Base-by-base conservation (phyloP, 139 green algal species). In the Volvox africanus region DNA sequence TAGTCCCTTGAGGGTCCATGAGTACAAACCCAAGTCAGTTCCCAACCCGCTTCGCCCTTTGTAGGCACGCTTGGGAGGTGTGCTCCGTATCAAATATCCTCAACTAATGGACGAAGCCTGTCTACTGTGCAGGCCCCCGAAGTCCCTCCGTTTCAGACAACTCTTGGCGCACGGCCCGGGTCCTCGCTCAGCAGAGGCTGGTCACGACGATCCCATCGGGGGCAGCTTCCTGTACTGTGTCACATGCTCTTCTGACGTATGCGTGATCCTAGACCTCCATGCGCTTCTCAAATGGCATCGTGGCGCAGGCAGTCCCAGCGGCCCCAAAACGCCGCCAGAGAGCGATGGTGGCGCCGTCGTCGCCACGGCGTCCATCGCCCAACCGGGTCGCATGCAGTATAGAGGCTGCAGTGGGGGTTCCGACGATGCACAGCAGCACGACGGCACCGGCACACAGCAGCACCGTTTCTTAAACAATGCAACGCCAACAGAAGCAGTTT, bases 261-360 rank as follows among this genome's bases (percentile, higher is more conserved):
- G 80, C 55, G 18, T 71, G 55, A 26, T 86, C 9, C 50, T 86
- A 2, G 55, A 86, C 55, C n/a, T 86, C 17, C 26, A 44, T 0
- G 55, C 28, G 28, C 82, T 88, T 24, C 82, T 88, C 24, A 76
- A 65, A 20, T 88, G 82, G 82, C 82, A 88, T 24, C 28, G 61
- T 9, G 61, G 24, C 55, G 35, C 28, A 13, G 81, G 61, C 80
- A 16, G 37, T 28, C 37, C 44, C 50, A 55, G 28, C 44, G 50
- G 50, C 11, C 50, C 50, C 24, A 33, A 16, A 0, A 65, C 26
- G 35, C 21, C 80, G 3, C 28, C 80, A 22, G 50, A 30, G 11
- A 65, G 50, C 20, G 33, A 33, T 12, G 33, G 77, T 33, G 20
- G 77, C 32, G 77, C 33, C 77, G 44, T 9, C 35, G 65, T 2